Conservation (phyloP, 2,329 filamentous ascomycete genomes). For the Aspergillus udagawae region DNA sequence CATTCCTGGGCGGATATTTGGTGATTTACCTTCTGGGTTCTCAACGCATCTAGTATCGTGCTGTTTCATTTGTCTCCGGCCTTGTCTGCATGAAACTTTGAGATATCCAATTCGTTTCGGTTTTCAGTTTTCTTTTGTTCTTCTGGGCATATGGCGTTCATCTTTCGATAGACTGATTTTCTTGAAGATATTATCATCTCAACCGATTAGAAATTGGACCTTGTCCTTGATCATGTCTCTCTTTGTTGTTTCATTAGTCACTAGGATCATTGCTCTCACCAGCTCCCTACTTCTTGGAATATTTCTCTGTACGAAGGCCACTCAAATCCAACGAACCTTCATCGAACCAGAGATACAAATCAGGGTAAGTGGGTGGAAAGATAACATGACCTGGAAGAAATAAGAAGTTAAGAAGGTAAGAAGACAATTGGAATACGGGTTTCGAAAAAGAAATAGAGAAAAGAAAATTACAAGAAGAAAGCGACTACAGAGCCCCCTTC, state of each 20-base stretch:
- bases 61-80: not conserved
- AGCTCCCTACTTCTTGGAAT: not conserved
- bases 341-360: not conserved
- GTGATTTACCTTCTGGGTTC: not conserved
- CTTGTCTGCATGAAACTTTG: slow-evolving; percentile 11
- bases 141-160: not conserved
- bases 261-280: not conserved
- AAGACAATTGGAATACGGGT: not conserved
- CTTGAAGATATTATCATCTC: not conserved
- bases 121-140: slow-evolving; percentile 8
- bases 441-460: not conserved
- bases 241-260: not conserved
- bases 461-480: not conserved
- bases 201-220: not conserved
- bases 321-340: not conserved
- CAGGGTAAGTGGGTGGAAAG: not conserved
- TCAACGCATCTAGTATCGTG: not conserved
- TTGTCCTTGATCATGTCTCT: not conserved
- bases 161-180: not conserved
- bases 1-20: not conserved
- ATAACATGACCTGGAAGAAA: not conserved
- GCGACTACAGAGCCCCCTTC: slow-evolving; percentile 36
- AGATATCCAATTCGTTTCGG: slow-evolving; percentile 16
- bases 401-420: not conserved
- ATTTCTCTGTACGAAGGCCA: not conserved